Percentiles rank a stretch among this genome's conserved stretches.
Conservation (phyloP, 352 stramenopile genomes). For the Phytopythium oedochilum region DNA sequence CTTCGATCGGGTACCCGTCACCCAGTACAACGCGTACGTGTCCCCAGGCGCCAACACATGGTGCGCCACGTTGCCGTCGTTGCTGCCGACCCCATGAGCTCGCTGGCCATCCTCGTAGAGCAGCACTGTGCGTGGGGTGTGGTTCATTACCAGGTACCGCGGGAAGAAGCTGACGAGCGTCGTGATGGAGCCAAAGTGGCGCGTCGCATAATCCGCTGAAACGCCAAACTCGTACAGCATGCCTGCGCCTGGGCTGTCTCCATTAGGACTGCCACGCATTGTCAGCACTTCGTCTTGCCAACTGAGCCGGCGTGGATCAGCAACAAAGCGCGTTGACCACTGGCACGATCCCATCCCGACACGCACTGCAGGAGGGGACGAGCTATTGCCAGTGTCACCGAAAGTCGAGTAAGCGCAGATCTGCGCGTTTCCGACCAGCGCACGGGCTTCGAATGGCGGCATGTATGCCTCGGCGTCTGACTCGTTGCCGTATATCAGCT, state of each 20-base stretch:
- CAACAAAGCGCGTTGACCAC: constrained; percentile 71
- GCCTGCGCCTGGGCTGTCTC: neutral
- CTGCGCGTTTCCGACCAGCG: constrained; percentile 69
- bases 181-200: constrained; percentile 79
- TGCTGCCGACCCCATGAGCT: neutral
- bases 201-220: constrained; percentile 74
- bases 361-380: constrained; percentile 42
- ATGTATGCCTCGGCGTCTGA: constrained; percentile 57
- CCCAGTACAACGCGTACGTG: constrained; percentile 78
- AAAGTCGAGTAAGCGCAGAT: constrained; percentile 61
- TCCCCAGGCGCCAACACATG: constrained; percentile 71
- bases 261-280: constrained; percentile 18
- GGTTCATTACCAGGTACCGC: constrained; percentile 74
- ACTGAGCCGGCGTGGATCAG: constrained; percentile 65
- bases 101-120: constrained; percentile 39
- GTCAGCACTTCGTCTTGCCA: constrained; percentile 84
- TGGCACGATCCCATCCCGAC: constrained; percentile 47
- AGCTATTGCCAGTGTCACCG: constrained; percentile 13
- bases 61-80: constrained; percentile 41
- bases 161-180: constrained; percentile 83
- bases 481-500: constrained; percentile 70
- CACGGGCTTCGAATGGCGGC: constrained; percentile 40
- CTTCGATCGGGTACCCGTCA: constrained; percentile 37
- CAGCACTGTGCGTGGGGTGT: constrained; percentile 56
- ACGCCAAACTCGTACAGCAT: constrained; percentile 82